Evolutionary conservation across 805 yeast genomes (phyloP), one percentile per base, ranked within the genome.

Genomic region (Hanseniaspora occidentalis): DNA sequence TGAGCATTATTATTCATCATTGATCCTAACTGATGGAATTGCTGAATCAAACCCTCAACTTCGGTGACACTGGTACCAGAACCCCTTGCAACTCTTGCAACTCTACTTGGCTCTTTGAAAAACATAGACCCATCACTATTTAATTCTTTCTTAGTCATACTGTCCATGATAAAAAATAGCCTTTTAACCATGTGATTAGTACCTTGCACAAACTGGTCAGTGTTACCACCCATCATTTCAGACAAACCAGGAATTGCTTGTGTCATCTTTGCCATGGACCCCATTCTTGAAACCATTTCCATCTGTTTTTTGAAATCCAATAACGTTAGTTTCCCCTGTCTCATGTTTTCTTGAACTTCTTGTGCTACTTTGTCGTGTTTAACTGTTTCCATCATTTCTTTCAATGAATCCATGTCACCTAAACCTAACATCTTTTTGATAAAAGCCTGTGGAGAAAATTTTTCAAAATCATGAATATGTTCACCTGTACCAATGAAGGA

Each of bases 401-500:
- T 77, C 49, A 89, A 71, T 24, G 95, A 86, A 60, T 84, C 95
- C 44, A 89, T 75, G 60, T 89, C 97, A 43, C 97, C 97, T 53
- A 92, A 88, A 4, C 98, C 98, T 43, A 89, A 69, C 43, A 89
- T 67, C 60, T 86, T 86, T n/a, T 95, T 83, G 33, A 89, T 75
- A 60, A 92, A 89, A 43, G 86, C 78, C 47, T 77, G 73, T 20
- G 97, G 96, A 19, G 92, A 79, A 58, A 89, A 89, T 37, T 82
- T 75, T 61, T 92, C 98, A 45, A 89, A 71, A 58, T 89, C 97
- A 42, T 81, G 83, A 27, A 88, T 82, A 56, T 92, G 98, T 61
- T 89, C 98, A 57, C 98, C 98, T 2, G 97, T 89, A 73, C 98
- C 98, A 44, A 89, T 92, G 56, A 89, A 89, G 7, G 83, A 84